phyloP scores from a whole-genome alignment of 2,329 filamentous ascomycete genomes.

The Achaetomium macrosporum region DNA sequence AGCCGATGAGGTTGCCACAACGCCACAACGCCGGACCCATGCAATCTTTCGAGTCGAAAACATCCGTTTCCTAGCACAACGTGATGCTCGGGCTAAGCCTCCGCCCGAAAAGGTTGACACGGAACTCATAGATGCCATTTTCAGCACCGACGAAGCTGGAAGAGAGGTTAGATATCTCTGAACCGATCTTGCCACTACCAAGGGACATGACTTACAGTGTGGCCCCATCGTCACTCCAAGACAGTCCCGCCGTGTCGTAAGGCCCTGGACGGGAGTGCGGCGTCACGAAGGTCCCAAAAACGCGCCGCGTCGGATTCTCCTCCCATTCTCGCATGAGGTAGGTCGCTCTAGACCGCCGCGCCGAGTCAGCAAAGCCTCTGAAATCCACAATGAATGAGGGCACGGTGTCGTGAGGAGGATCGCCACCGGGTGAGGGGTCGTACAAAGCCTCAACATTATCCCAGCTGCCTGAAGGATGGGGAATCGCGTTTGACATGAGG shows the following conservation, averaged over 20 bases:
- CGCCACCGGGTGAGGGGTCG: slow-evolving; percentile 26
- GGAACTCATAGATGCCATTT: slow-evolving; percentile 71
- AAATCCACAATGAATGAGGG: not conserved
- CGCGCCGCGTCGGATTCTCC: slow-evolving; percentile 26
- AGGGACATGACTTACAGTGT: slow-evolving; percentile 44
- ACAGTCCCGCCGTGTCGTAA: slow-evolving; percentile 55
- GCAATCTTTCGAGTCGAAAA: not conserved
- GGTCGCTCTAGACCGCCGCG: slow-evolving; percentile 20
- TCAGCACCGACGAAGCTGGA: slow-evolving; percentile 59
- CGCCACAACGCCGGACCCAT: slow-evolving; percentile 11
- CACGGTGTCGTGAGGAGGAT: not conserved
- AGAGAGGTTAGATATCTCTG: slow-evolving; percentile 1
- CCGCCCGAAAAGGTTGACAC: slow-evolving; percentile 56
- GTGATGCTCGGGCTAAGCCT: slow-evolving; percentile 49
- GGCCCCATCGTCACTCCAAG: slow-evolving; percentile 57
- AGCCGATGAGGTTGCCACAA: not conserved
- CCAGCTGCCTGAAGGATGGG: slow-evolving; percentile 29
- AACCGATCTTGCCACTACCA: not conserved
- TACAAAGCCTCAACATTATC: slow-evolving; percentile 40
- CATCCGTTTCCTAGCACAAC: slow-evolving; percentile 9
- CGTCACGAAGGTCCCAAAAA: slow-evolving; percentile 17
- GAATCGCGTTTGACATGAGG: slow-evolving; percentile 13
- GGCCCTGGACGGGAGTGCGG: slow-evolving; percentile 35
- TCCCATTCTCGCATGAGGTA: slow-evolving; percentile 29
- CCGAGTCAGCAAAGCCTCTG: slow-evolving; percentile 10